phyloP scores from a whole-genome alignment of 2,329 filamentous ascomycete species.

The Cladosporium sphaerospermum region DNA sequence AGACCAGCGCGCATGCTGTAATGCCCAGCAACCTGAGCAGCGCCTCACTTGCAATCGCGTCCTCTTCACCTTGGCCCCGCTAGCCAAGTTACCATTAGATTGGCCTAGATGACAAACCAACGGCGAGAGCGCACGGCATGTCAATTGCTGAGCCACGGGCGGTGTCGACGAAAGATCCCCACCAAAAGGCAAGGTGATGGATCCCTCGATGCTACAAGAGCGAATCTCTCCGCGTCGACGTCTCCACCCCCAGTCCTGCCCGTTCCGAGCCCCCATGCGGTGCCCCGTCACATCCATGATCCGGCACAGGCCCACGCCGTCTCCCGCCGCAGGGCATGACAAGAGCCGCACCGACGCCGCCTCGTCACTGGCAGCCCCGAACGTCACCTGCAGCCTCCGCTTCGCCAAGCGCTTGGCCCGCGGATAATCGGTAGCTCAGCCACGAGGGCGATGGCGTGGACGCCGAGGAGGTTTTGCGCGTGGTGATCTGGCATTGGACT shows the following conservation, averaged over 20 bases:
- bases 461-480: too few species aligned
- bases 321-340: neutral
- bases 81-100: neutral
- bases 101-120: neutral
- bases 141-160: neutral
- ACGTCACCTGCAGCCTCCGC: too few species aligned
- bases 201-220: neutral
- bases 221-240: neutral
- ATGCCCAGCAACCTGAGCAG: slow-evolving; percentile 3
- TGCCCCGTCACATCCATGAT: neutral
- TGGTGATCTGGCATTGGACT: too few species aligned
- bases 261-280: neutral
- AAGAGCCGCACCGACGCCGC: neutral
- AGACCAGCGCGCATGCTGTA: neutral
- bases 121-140: neutral
- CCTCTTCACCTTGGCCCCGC: neutral
- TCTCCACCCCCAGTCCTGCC: neutral
- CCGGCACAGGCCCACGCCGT: neutral
- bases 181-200: neutral
- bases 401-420: too few species aligned
- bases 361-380: neutral
- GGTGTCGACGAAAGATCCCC: too few species aligned
- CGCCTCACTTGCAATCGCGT: slow-evolving; percentile 9
- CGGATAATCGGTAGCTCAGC: too few species aligned
- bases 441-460: too few species aligned